These are phyloP conservation scores for Tilletia walkeri DNA, from an alignment of 1,284 basidiomycete species.

Conservation along the genomic window DNA sequence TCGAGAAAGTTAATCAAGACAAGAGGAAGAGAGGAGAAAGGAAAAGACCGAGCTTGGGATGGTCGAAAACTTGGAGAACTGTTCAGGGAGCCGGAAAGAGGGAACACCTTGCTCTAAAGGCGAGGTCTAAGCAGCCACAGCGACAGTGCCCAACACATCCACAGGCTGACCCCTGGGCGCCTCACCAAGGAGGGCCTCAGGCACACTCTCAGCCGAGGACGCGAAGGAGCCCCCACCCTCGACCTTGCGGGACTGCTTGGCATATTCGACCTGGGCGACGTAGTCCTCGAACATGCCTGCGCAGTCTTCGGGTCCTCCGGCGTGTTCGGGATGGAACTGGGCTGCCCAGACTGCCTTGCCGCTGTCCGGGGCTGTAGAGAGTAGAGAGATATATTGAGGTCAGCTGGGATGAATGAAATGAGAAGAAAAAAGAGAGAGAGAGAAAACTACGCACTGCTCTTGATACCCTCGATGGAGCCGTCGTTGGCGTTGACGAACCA, in stretches of 20 bases:
- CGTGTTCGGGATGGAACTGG: conserved; percentile 54
- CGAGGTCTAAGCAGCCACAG: not conserved
- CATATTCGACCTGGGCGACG: conserved; percentile 42
- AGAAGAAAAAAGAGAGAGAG: not conserved
- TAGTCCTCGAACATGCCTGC: conserved; percentile 53
- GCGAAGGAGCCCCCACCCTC: not conserved
- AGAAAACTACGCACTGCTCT: conserved; percentile 30
- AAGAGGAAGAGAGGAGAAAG: too few relatives aligned
- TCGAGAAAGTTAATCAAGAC: too few relatives aligned
- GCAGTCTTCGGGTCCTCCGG: conserved; percentile 53
- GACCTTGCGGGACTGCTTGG: conserved; percentile 11
- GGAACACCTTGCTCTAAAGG: not conserved
- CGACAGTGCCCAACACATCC: not conserved
- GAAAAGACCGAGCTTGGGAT: too few relatives aligned
- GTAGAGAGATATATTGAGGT: not conserved
- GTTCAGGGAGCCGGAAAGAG: not conserved
- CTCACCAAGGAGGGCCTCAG: not conserved
- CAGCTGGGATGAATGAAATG: not conserved
- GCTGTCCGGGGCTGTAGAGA: conserved; percentile 27
- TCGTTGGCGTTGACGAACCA: conserved; percentile 56
- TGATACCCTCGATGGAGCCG: conserved; percentile 52
- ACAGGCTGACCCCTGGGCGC: conserved; percentile 6
- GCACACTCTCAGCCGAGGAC: not conserved
- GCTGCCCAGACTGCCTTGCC: conserved; percentile 48
- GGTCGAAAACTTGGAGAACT: not conserved